Conservation (phyloP, 2,329 filamentous ascomycete species). For the Monascus ruber region DNA sequence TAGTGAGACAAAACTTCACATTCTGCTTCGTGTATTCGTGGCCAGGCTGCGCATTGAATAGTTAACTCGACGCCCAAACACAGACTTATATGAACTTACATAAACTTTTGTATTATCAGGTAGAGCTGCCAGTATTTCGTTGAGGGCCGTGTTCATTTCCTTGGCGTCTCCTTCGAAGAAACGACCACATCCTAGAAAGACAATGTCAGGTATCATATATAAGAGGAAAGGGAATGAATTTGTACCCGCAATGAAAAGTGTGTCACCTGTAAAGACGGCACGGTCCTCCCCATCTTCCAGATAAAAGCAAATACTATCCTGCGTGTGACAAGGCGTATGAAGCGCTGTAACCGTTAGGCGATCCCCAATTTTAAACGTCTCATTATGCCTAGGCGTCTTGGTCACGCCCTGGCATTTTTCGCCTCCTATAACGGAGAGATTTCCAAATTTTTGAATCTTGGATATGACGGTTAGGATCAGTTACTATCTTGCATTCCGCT, state of each 20-base stretch:
- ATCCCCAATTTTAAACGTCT: constrained; percentile 69
- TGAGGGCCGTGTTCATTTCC: constrained; percentile 90
- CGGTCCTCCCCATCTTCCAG: constrained; percentile 64
- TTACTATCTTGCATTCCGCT: not conserved
- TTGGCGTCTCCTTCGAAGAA: constrained; percentile 88
- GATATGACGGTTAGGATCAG: not conserved
- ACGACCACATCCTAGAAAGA: constrained; percentile 62
- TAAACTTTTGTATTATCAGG: constrained; percentile 90
- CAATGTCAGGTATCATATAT: not conserved
- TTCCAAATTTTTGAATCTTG: constrained; percentile 47
- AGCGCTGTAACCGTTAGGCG: constrained; percentile 71
- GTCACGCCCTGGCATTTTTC: constrained; percentile 75
- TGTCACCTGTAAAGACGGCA: constrained; percentile 92
- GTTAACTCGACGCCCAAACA: not conserved
- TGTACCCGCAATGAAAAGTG: constrained; percentile 80
- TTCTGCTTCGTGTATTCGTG: constrained; percentile 99
- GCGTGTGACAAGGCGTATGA: constrained; percentile 96
- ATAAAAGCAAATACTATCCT: constrained; percentile 95
- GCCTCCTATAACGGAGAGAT: constrained; percentile 73
- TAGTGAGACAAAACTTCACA: constrained; percentile 71
- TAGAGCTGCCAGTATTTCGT: constrained; percentile 66
- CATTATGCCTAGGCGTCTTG: constrained; percentile 60
- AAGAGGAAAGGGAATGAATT: constrained; percentile 2
- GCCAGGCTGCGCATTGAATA: constrained; percentile 51
- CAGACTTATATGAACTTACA: constrained; percentile 39